phyloP scores from a whole-genome alignment of 148 eudicot genomes.

The Polygonum aviculare region DNA sequence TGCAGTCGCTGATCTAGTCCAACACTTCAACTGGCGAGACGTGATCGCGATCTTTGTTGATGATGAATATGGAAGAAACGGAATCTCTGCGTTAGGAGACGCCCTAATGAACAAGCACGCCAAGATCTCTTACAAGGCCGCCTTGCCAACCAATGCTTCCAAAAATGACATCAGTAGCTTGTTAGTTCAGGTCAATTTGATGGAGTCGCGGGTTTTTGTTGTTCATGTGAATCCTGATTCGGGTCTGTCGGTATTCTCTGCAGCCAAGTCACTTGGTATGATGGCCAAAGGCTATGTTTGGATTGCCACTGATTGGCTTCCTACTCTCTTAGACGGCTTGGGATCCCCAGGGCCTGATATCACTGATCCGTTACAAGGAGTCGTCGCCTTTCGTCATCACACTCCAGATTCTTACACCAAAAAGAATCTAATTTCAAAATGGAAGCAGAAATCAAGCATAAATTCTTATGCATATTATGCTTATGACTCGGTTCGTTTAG shows the following conservation, averaged over 20 bases:
- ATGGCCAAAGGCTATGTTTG: slow-evolving; percentile 26
- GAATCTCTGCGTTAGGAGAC: slow-evolving; percentile 31
- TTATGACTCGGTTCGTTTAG: slow-evolving; percentile 32
- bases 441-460: slow-evolving; percentile 15
- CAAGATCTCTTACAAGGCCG: slow-evolving; percentile 27
- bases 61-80: slow-evolving; percentile 51
- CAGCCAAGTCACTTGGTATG: slow-evolving; percentile 26
- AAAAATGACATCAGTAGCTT: slow-evolving; percentile 14
- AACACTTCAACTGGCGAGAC: slow-evolving; percentile 37
- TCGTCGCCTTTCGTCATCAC: slow-evolving; percentile 24
- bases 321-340: slow-evolving; percentile 21
- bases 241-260: slow-evolving; percentile 14
- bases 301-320: slow-evolving; percentile 38
- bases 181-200: slow-evolving; percentile 14
- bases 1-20: slow-evolving; percentile 40
- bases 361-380: slow-evolving; percentile 24
- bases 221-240: slow-evolving; percentile 35
- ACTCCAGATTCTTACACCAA: slow-evolving; percentile 12
- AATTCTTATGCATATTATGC: slow-evolving; percentile 27
- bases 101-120: slow-evolving; percentile 22
- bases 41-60: slow-evolving; percentile 37
- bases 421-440: slow-evolving; percentile 15
- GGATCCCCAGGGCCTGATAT: slow-evolving; percentile 7
- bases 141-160: slow-evolving; percentile 13
- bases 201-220: slow-evolving; percentile 34